These are phyloP conservation scores for Cucumis melo DNA, from an alignment of 306 rosid species.

Conservation along the genomic window DNA sequence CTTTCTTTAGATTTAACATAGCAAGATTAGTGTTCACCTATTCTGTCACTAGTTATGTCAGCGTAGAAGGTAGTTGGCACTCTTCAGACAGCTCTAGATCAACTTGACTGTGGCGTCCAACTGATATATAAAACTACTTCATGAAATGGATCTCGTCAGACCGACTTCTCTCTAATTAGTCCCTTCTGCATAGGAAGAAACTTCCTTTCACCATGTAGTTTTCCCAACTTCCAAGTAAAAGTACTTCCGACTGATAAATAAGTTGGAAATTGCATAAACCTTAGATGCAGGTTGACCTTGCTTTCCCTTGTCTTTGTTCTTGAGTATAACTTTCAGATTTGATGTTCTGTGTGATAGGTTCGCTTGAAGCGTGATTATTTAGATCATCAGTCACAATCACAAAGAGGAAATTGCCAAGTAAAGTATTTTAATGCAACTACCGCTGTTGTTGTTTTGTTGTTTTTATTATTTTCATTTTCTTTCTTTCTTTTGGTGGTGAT, in stretches of 20 bases:
- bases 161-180: background rate
- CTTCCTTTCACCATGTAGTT: background rate
- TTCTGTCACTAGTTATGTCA: background rate
- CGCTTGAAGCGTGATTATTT: constrained; percentile 85
- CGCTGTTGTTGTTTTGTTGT: too few species aligned
- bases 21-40: background rate
- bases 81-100: background rate
- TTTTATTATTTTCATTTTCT: background rate
- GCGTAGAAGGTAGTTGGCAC: background rate
- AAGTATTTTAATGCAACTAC: background rate
- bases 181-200: background rate
- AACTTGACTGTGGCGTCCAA: background rate
- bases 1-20: background rate
- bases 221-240: background rate
- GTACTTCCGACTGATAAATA: background rate
- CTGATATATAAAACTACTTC: background rate
- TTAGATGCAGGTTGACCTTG: background rate
- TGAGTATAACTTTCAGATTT: background rate
- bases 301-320: background rate
- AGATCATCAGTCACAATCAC: constrained; percentile 46
- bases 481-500: background rate
- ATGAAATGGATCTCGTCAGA: background rate
- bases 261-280: background rate
- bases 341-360: constrained; percentile 27
- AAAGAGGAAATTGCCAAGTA: constrained; percentile 40